Evolutionary conservation across 2,329 filamentous ascomycete species (phyloP).

Genomic region (Cadophora luteo-olivacea): DNA sequence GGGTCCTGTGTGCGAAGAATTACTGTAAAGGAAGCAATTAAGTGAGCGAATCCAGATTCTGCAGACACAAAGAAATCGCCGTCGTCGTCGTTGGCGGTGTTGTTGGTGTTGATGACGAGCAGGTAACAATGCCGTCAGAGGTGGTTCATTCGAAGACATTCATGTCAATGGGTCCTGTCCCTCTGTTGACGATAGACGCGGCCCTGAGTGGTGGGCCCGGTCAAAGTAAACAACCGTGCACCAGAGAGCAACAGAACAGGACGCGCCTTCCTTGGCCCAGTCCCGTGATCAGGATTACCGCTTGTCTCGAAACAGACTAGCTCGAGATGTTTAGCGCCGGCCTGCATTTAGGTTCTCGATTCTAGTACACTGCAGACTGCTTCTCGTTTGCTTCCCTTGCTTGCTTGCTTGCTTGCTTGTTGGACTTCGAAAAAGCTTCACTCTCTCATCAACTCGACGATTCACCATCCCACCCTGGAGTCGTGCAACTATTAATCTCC

Average conservation of each 20-base stretch:
- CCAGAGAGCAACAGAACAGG: neutral
- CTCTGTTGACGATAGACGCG: slow-evolving; percentile 16
- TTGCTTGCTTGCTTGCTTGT: neutral
- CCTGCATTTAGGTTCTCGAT: neutral
- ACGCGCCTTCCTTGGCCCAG: slow-evolving; percentile 1
- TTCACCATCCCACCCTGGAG: neutral
- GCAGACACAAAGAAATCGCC: slow-evolving; percentile 6
- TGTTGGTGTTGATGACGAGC: no score
- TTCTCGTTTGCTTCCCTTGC: neutral
- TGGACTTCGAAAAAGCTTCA: slow-evolving; percentile 9
- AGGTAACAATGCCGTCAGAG: no score
- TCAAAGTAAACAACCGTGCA: slow-evolving; percentile 21
- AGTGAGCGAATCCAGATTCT: slow-evolving; percentile 12
- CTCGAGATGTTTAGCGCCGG: neutral
- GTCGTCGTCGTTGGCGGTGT: neutral
- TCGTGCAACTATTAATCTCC: slow-evolving; percentile 25
- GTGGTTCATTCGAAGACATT: neutral
- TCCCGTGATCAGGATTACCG: neutral
- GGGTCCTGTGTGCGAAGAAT: neutral
- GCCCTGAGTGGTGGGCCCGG: slow-evolving; percentile 7
- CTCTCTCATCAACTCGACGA: slow-evolving; percentile 1
- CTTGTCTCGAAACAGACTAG: neutral
- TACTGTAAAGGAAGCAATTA: neutral
- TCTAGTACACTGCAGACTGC: no score
- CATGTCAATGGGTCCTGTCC: neutral